These are phyloP conservation scores for Ceratocystis lukuohia DNA, from an alignment of 2,329 filamentous ascomycete genomes.

Conservation along the genomic window DNA sequence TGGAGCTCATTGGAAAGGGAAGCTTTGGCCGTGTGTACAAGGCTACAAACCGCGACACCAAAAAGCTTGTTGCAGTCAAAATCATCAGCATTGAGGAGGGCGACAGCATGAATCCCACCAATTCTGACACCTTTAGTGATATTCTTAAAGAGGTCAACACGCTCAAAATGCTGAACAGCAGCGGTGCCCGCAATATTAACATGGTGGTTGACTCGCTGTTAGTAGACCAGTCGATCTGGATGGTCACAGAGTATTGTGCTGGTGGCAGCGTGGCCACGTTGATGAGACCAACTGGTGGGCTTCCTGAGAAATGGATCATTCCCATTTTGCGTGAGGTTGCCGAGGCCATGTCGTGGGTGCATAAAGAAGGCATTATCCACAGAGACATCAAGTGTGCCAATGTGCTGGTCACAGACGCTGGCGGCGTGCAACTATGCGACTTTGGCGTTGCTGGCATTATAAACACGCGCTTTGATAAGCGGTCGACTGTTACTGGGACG, in stretches of 20 bases:
- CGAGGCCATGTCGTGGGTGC: constrained; percentile 37
- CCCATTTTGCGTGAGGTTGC: constrained; percentile 38
- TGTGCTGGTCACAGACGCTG: constrained; percentile 49
- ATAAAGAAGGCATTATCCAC: constrained; percentile 39
- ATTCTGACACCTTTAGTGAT: constrained; percentile 38
- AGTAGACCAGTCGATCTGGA: constrained; percentile 52
- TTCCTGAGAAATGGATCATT: constrained; percentile 40
- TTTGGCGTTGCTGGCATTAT: constrained; percentile 54
- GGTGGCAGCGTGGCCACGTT: constrained; percentile 51
- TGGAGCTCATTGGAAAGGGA: constrained; percentile 53
- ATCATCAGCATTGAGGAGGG: constrained; percentile 64
- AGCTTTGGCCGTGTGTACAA: constrained; percentile 55
- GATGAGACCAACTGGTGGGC: constrained; percentile 36
- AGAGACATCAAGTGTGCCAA: constrained; percentile 47
- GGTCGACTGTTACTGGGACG: constrained; percentile 53
- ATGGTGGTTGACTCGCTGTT: constrained; percentile 51
- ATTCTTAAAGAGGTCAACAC: constrained; percentile 39
- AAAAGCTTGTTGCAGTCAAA: constrained; percentile 50
- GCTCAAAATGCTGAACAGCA: constrained; percentile 47
- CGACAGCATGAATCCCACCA: constrained; percentile 46
- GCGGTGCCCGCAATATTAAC: constrained; percentile 50
- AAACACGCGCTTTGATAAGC: constrained; percentile 47
- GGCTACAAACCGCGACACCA: constrained; percentile 29
- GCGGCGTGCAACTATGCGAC: constrained; percentile 52
- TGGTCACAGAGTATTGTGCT: constrained; percentile 55